phyloP scores from a whole-genome alignment of 371 early-diverging fungal species.

The Mycotypha africana region DNA sequence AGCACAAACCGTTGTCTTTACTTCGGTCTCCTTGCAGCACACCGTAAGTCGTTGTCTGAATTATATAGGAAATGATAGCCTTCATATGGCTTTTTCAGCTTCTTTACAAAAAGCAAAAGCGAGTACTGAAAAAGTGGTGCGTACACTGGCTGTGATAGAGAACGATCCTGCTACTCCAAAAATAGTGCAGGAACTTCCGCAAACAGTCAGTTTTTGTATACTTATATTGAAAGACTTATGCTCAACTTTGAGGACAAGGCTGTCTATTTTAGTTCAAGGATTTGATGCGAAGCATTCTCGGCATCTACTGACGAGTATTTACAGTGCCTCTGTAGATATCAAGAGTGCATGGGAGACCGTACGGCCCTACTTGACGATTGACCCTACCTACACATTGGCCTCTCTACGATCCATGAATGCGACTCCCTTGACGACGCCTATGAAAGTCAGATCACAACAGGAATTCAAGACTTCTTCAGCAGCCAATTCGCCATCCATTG shows the following conservation, averaged over 20 bases:
- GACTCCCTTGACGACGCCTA: not conserved
- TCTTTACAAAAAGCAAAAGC: slow-evolving; percentile 17
- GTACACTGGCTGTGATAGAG: slow-evolving; percentile 10
- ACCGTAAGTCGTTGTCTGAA: slow-evolving; percentile 20
- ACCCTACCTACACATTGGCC: slow-evolving; percentile 2
- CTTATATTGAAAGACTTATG: slow-evolving; percentile 22
- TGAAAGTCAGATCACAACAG: slow-evolving; percentile 19
- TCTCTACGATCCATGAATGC: not conserved
- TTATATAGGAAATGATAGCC: slow-evolving; percentile 18
- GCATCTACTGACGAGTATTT: slow-evolving; percentile 37
- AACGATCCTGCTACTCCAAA: slow-evolving; percentile 6
- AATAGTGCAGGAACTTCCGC: slow-evolving; percentile 3
- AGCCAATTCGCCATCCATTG: slow-evolving; percentile 9
- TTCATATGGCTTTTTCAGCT: slow-evolving; percentile 15
- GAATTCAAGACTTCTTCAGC: slow-evolving; percentile 12
- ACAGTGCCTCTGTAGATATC: slow-evolving; percentile 49
- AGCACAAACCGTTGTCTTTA: slow-evolving; percentile 27
- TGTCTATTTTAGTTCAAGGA: slow-evolving; percentile 21
- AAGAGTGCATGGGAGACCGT: slow-evolving; percentile 46
- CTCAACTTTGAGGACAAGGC: slow-evolving; percentile 14
- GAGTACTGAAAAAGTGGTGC: slow-evolving; percentile 13
- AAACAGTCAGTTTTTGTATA: slow-evolving; percentile 11
- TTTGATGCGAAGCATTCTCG: slow-evolving; percentile 41
- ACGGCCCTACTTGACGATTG: slow-evolving; percentile 11
- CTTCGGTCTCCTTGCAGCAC: slow-evolving; percentile 20